A percentile compares a stretch with the other conserved stretches of the same genome.
Conservation (phyloP, 225 moss, liverwort and hornwort genomes). For the Anthoceros angustus region DNA sequence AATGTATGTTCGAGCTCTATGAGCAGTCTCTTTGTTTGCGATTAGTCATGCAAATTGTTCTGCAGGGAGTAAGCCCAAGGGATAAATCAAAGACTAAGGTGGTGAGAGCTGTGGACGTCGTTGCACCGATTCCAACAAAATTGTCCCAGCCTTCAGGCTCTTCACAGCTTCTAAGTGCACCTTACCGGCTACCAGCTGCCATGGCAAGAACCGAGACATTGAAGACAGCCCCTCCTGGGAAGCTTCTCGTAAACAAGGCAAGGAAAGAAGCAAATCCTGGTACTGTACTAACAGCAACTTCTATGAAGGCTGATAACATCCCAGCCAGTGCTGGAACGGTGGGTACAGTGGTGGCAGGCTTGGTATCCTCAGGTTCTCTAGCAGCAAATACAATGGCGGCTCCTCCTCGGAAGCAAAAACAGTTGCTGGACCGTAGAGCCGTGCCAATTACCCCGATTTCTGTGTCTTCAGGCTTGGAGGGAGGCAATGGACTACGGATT, state of each 20-base stretch:
- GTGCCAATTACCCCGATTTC: slow-evolving; percentile 67
- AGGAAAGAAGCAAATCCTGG: slow-evolving; percentile 45
- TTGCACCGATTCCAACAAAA: slow-evolving; percentile 51
- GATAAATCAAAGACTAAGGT: slow-evolving; percentile 58
- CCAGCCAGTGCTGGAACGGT: slow-evolving; percentile 19
- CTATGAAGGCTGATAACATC: slow-evolving; percentile 38
- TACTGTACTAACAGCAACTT: slow-evolving; percentile 25
- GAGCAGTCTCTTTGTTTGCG: too few relatives aligned
- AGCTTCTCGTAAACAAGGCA: slow-evolving; percentile 59
- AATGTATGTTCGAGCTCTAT: too few relatives aligned
- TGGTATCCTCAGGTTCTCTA: slow-evolving; percentile 22
- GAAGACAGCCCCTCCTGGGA: slow-evolving; percentile 55
- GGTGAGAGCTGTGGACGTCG: slow-evolving; percentile 65
- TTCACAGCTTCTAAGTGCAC: slow-evolving; percentile 53
- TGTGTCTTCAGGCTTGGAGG: slow-evolving; percentile 29
- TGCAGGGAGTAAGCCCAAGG: slow-evolving; percentile 31
- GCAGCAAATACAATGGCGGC: slow-evolving; percentile 25
- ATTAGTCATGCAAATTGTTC: neutral
- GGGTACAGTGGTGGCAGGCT: slow-evolving; percentile 25
- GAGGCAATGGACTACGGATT: slow-evolving; percentile 33
- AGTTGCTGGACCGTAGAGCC: slow-evolving; percentile 79
- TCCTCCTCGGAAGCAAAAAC: slow-evolving; percentile 67
- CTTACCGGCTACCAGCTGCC: slow-evolving; percentile 62
- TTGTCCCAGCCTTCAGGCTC: slow-evolving; percentile 40
- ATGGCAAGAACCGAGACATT: slow-evolving; percentile 43